Base-by-base conservation (phyloP, 2,329 filamentous ascomycete species). In the Fusarium subtropicale region DNA sequence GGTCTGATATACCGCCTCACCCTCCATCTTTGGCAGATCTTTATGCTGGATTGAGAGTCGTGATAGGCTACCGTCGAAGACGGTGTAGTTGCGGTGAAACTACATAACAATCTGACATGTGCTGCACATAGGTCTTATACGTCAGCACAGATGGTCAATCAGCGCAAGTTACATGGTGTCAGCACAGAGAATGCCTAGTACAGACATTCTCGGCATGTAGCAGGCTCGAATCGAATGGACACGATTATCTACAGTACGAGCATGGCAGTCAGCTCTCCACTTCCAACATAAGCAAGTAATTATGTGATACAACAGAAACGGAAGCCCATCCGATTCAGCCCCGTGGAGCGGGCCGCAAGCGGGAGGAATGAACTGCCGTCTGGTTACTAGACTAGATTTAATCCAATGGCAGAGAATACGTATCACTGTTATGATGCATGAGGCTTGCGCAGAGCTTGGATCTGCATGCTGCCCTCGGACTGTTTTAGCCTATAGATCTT, bases 11-110 rank as follows among this genome's bases (percentile, higher is more conserved):
- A 42, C 34, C 50, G 47, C 48, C 36, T 34, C 8, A 62, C 58
- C 67, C 66, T 70, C 67, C 67, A 60, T 45, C 58, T 68, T 64
- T 70, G 54, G 67, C 55, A 48, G 42, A 50, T 42, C 38, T 48
- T 41, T 64, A 48, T 69, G 61, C 52, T 52, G n/a, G 31, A 39
- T 62, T 58, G 42, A 38, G 26, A 54, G 44, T 38, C 41, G 44
- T 68, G 67, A 71, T 69, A 69, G 67, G 67, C 20, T 36, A 42
- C 26, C 51, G n/a, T 51, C 26, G 22, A 64, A 47, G 36, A 54
- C 20, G 47, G 60, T 47, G 42, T 22, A 60, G 51, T 55, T 60
- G 51, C 46, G 63, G 67, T 69, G 67, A 69, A 68, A 69, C 67
- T 64, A 57, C 30, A 50, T 30, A 50, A 46, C 28, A 34, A 36